Base-by-base conservation (phyloP, 176 grass and related monocot genomes). In the Leersia perrieri region DNA sequence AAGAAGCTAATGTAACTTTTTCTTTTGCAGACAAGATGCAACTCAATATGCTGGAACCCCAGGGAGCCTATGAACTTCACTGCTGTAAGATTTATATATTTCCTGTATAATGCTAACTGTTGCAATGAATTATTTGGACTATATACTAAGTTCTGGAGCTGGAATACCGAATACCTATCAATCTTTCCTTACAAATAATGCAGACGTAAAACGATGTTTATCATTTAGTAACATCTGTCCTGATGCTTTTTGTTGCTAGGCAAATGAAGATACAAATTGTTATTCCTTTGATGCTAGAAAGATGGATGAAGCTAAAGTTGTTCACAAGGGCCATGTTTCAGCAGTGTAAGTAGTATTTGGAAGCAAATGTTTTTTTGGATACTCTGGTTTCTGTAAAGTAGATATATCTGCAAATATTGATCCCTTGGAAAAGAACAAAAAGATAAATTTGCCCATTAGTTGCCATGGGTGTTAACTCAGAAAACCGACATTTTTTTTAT, bases 61-160 rank as follows among this genome's bases (percentile, higher is more conserved):
- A 95, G 94, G 88, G 95, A 98, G 58, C 95, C 95, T 42, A 93
- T 98, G 90, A 98, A 98, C 71, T 95, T 98, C 63, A 95, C 95
- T 87, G 95, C 86, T 58, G 95, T 98, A 98, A 86, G 90, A 80
- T 88, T 63, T 4, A 76, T 40, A 23, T 60, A 15, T 22, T 68
- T 69, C 51, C 22, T 67, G 14, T 26, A 51, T 81, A 15, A 70
- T 14, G 16, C 13, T 75, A 33, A 23, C 35, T 77, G 12, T 40
- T 5, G 9, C 13, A 49, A 26, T 36, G 14, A 60, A 51, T 23
- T 30, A 35, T 51, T 44, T 62, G 31, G 12, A 23, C 25, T 64
- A 70, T 70, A 68, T 60, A 28, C 38, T 70, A 47, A 53, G 30
- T 78, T 85, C n/a, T 35, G 34, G 33, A 80, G 12, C 14, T 25